Conservation (phyloP, 2,329 filamentous ascomycete genomes). For the Colletotrichum tropicicola region DNA sequence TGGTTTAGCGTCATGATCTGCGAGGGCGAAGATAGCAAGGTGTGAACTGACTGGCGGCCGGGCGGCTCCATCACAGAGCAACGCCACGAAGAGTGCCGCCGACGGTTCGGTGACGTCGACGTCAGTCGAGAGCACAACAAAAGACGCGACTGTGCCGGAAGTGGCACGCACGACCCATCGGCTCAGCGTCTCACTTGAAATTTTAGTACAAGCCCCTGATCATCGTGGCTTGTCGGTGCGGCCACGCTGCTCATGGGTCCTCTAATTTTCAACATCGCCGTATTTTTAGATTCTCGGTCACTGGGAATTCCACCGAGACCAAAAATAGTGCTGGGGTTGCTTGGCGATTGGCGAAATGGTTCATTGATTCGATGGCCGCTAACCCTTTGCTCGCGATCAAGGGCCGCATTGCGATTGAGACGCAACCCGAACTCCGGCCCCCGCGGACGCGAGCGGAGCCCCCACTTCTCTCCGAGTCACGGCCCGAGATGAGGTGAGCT, state of each 20-base stretch:
- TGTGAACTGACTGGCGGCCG: neutral
- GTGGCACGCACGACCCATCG: neutral
- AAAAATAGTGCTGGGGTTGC: neutral
- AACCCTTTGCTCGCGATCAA: too few relatives aligned
- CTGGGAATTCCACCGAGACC: neutral
- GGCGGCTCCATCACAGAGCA: neutral
- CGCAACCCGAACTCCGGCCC: too few relatives aligned
- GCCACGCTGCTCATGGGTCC: constrained; percentile 7
- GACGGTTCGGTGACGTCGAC: neutral
- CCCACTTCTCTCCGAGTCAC: neutral
- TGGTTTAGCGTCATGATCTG: constrained; percentile 6
- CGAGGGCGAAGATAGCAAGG: neutral
- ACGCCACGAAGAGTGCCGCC: neutral
- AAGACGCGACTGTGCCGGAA: neutral
- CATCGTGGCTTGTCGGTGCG: neutral
- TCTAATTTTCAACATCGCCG: neutral
- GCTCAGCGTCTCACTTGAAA: neutral
- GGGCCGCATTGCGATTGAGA: too few relatives aligned
- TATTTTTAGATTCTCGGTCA: neutral
- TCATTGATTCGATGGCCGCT: too few relatives aligned
- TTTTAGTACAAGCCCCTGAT: neutral
- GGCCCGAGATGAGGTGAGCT: neutral
- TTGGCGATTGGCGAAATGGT: too few relatives aligned
- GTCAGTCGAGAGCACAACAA: neutral
- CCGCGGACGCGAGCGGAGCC: neutral